Evolutionary conservation across 225 moss, liverwort and hornwort species (phyloP).

Genomic region (Sphagnum contortum): DNA sequence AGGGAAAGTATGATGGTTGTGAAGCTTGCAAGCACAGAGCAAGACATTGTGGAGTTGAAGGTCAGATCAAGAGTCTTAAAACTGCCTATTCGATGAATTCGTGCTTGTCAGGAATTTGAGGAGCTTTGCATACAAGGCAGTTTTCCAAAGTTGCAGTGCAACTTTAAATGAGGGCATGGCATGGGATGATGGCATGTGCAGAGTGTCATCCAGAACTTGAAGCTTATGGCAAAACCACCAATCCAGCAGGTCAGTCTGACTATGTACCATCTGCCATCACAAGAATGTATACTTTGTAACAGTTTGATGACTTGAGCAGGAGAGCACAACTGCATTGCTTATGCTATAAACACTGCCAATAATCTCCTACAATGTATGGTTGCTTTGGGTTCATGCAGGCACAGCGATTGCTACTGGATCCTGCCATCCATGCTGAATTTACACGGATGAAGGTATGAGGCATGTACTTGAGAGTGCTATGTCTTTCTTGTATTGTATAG

Average conservation of each 20-base stretch:
- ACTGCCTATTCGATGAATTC: background rate
- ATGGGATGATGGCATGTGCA: slow-evolving; percentile 17
- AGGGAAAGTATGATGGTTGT: slow-evolving; percentile 81
- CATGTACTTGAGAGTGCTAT: background rate
- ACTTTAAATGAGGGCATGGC: background rate
- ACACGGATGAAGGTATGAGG: slow-evolving; percentile 86
- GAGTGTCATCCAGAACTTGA: slow-evolving; percentile 80
- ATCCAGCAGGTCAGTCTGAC: slow-evolving; percentile 63
- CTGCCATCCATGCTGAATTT: slow-evolving; percentile 89
- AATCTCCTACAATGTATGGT: too few relatives aligned
- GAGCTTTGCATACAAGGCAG: too few relatives aligned
- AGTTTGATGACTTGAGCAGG: background rate
- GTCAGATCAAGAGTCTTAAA: slow-evolving; percentile 15
- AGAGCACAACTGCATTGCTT: too few relatives aligned
- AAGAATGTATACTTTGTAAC: background rate
- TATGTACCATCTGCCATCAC: background rate
- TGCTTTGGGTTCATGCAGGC: slow-evolving; percentile 35
- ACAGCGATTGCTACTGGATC: slow-evolving; percentile 87
- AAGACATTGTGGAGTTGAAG: slow-evolving; percentile 89
- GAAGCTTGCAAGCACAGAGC: slow-evolving; percentile 73
- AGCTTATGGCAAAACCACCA: slow-evolving; percentile 83
- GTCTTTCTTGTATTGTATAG: too few relatives aligned
- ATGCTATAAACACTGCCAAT: too few relatives aligned
- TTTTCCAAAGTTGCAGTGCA: background rate
- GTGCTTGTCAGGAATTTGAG: background rate